Evolutionary conservation across 1,139 yeast genomes (phyloP).

Genomic region (Protomyces inouyei): DNA sequence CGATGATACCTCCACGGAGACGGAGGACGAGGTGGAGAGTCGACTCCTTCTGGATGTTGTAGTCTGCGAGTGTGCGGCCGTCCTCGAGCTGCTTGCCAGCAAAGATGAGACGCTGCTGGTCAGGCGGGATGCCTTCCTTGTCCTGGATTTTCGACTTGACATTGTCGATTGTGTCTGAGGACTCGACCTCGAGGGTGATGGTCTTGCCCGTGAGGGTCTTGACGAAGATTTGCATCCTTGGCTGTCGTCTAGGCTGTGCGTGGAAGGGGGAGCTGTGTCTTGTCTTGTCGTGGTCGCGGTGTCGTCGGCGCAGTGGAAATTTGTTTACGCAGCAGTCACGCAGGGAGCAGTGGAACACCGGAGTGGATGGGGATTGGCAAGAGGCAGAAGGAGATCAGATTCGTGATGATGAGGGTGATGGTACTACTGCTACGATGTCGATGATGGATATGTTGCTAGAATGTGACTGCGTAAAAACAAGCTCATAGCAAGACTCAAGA

Average conservation of each 20-base stretch:
- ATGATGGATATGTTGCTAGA: no score
- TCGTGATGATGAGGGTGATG: no score
- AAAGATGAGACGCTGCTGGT: constrained; percentile 87
- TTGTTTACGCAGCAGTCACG: background rate
- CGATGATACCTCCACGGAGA: constrained; percentile 93
- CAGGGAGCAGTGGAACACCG: background rate
- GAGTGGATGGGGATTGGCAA: no score
- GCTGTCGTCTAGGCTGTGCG: background rate
- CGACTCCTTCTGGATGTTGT: constrained; percentile 93
- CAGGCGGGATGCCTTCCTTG: constrained; percentile 94
- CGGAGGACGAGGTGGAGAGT: constrained; percentile 82
- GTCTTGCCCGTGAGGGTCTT: constrained; percentile 86
- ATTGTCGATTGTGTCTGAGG: constrained; percentile 90
- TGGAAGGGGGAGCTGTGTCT: background rate
- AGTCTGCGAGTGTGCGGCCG: constrained; percentile 87
- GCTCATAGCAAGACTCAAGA: no score
- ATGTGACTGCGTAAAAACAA: no score
- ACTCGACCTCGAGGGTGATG: constrained; percentile 90
- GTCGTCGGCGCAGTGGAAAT: background rate
- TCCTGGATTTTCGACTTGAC: constrained; percentile 91
- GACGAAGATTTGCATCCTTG: constrained; percentile 48
- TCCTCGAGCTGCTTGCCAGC: constrained; percentile 95
- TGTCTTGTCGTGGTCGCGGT: background rate
- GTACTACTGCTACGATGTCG: no score
- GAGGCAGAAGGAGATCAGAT: no score